Evolutionary conservation across 495 filamentous ascomycete species (phyloP), one percentile per base, ranked within the genome.

Genomic region (Penicillium simplicissimum): DNA sequence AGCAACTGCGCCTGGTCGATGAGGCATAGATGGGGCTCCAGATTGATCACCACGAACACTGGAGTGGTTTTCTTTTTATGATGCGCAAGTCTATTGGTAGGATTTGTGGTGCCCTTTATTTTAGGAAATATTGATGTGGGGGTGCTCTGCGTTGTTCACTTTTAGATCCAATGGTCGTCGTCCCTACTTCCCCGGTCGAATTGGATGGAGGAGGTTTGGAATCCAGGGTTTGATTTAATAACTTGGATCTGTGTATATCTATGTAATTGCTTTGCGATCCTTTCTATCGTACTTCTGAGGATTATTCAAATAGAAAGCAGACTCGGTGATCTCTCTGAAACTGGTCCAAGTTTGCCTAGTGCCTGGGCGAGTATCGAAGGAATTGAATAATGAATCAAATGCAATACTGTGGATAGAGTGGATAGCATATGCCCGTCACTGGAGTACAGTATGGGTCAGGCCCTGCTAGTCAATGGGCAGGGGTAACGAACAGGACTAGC

Each of bases 141-240:
- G 67, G 60, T 59, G 55, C 62, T 62, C 58, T 78, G 72, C 75
- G 71, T 78, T 73, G 75, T 76, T 70, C 67, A 65, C 45, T 63
- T 60, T 54, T 43, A 37, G 48, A 58, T 63, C 63, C 61, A 71
- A 71, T 71, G 57, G 55, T 21, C 47, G 36, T 56, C 23, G 45
- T 34, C 48, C 52, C 36, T 58, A 36, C 31, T 15, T 10, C 43
- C 52, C 51, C 52, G 28, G 31, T 55, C 37, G 55, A 33, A 52
- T 49, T 55, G 17, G 21, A 51, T 53, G n/a, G 0, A 53, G 34
- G 17, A 53, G 17, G 37, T 14, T 10, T 34, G 33, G 13, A 0
- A 37, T 36, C 37, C 37, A 36, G 51, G 51, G 51, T 53, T 35
- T 17, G 7, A 45, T 45, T 45, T 45, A 2, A 23, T 21, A 3